Evolutionary conservation across 306 rosid species (phyloP), one percentile per base, ranked within the genome.

Genomic region (Luffa aegyptiaca): DNA sequence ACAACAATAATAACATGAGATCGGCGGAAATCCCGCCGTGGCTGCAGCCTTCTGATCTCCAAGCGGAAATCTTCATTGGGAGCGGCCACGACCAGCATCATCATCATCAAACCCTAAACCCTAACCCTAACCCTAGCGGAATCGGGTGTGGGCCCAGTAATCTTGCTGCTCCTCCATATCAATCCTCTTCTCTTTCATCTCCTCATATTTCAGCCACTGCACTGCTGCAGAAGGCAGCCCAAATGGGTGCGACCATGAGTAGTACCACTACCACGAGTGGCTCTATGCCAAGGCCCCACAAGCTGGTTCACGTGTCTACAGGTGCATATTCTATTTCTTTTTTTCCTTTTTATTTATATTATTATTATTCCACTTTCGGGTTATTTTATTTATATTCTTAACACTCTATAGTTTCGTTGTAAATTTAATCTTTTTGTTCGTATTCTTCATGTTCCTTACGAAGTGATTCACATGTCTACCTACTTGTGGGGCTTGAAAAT

Each of bases 171-270:
- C 88, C 90, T 61, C 58, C 84, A 18, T 87, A 82, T 86, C 96
- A 88, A 73, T 55, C 88, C 46, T 21, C 37, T 31, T 58, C 64
- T 71, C 84, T 8, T 78, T 90, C 64, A 12, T 87, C 93, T 20
- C 86, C 97, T 3, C 94, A 91, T 85, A 88, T 95, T 85, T 95
- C 99, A 76, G 99, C 99, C 80, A 93, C 98, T 61, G 99, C 98
- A 37, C 85, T 96, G 88, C 90, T 96, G 20, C 99, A 96, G 91
- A 96, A 90, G 83, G 98, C 99, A 80, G 96, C 99, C 45, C 93
- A 91, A 76, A 91, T 95, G 92, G 98, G 99, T 76, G 92, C 97
- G 69, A 93, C 96, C 66, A 86, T 86, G 81, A 89, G 90, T 85
- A 26, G 63, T 83, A 66, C 74, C 74, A 66, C 51, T 66, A 37